Conservation (phyloP, 2,329 filamentous ascomycete genomes). For the Colletotrichum magnum region DNA sequence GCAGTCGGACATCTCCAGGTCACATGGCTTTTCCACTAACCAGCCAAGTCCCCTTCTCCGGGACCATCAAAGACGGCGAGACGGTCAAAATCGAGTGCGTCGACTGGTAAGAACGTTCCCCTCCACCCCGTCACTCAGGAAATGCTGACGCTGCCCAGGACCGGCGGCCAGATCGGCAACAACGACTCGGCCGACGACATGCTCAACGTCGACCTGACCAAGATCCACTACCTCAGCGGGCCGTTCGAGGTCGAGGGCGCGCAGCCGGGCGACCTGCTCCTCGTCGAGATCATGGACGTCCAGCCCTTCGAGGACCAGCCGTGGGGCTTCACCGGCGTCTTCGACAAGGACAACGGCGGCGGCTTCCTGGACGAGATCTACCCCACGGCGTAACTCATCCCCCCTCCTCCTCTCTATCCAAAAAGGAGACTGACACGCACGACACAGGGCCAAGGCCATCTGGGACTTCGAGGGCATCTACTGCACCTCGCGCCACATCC, state of each 20-base stretch:
- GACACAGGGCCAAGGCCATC: constrained; percentile 66
- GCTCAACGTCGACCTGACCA: constrained; percentile 85
- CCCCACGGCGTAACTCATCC: constrained; percentile 77
- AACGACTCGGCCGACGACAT: constrained; percentile 93
- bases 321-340: constrained; percentile 92
- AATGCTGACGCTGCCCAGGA: constrained; percentile 55
- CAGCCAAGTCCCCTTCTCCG: constrained; percentile 77
- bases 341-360: constrained; percentile 85
- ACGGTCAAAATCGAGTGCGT: constrained; percentile 95
- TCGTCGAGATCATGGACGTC: constrained; percentile 94
- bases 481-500: constrained; percentile 89
- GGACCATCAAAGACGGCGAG: constrained; percentile 84
- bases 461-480: constrained; percentile 73
- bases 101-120: constrained; percentile 71
- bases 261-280: constrained; percentile 85
- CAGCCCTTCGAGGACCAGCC: constrained; percentile 88
- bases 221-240: constrained; percentile 89
- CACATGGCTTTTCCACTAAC: constrained; percentile 9
- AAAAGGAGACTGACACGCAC: not conserved
- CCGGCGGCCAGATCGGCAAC: constrained; percentile 87
- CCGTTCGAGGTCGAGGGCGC: constrained; percentile 90
- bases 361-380: constrained; percentile 92
- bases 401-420: not conserved
- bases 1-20: constrained; percentile 42
- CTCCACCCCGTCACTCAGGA: constrained; percentile 20